These are phyloP conservation scores for Ogataea methylovora DNA, from an alignment of 805 yeast species.

Conservation along the genomic window DNA sequence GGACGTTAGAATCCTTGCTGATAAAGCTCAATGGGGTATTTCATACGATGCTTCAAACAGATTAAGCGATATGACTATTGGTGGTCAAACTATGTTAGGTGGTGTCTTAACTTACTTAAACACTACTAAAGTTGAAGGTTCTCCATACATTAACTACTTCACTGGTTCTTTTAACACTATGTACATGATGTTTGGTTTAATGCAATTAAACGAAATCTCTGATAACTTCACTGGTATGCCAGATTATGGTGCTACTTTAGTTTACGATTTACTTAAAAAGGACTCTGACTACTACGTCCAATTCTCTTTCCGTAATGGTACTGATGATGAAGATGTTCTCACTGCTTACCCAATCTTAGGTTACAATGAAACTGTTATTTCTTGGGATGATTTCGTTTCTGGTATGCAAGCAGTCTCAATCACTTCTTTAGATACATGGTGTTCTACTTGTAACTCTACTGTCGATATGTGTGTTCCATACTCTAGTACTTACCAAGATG, in stretches of 20 bases:
- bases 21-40: conserved; percentile 31
- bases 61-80: conserved; percentile 27
- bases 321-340: conserved; percentile 26
- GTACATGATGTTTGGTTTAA: conserved; percentile 30
- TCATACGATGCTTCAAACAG: conserved; percentile 23
- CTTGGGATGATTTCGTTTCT: conserved; percentile 29
- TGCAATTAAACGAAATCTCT: conserved; percentile 25
- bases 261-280: conserved; percentile 33
- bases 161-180: conserved; percentile 40
- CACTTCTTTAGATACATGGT: conserved; percentile 27
- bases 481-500: conserved; percentile 24
- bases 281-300: conserved; percentile 28
- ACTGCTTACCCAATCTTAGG: conserved; percentile 32
- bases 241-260: conserved; percentile 36
- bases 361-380: conserved; percentile 19
- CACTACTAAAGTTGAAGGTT: conserved; percentile 24
- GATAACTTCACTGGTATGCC: conserved; percentile 39
- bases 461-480: conserved; percentile 27
- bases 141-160: conserved; percentile 33
- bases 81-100: conserved; percentile 34
- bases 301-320: conserved; percentile 40
- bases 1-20: conserved; percentile 29
- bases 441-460: conserved; percentile 27
- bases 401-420: conserved; percentile 22
- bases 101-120: conserved; percentile 27